A percentile compares a stretch with the other conserved stretches of the same genome.
Evolutionary conservation across 2,329 filamentous ascomycete species (phyloP).

Genomic region (Hymenoscyphus linearis): DNA sequence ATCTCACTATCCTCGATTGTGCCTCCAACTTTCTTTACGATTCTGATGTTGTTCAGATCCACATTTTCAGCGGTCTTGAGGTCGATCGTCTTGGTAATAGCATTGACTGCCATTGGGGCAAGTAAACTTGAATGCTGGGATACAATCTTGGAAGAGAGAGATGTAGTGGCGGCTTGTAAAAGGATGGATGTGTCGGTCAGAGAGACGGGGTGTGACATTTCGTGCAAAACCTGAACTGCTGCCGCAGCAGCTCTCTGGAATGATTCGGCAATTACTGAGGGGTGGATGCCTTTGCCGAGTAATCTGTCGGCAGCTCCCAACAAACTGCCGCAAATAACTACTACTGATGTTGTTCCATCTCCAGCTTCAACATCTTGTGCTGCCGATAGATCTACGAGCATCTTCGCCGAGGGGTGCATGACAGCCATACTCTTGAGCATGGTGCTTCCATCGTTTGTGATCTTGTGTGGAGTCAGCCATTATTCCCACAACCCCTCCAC

Average conservation of each 20-base stretch:
- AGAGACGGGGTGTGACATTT: constrained; percentile 92
- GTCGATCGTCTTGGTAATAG: constrained; percentile 93
- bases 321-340: constrained; percentile 94
- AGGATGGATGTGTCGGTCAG: constrained; percentile 84
- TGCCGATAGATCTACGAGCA: constrained; percentile 95
- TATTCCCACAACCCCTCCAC: constrained; percentile 81
- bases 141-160: constrained; percentile 96
- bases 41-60: constrained; percentile 91
- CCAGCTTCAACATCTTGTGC: constrained; percentile 98
- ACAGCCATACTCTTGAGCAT: constrained; percentile 99
- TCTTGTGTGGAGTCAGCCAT: constrained; percentile 67
- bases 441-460: constrained; percentile 98
- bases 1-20: constrained; percentile 99
- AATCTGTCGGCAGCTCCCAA: constrained; percentile 89
- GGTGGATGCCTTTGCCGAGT: constrained; percentile 90
- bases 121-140: constrained; percentile 93
- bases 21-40: constrained; percentile 95
- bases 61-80: constrained; percentile 94
- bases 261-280: constrained; percentile 93
- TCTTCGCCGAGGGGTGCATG: constrained; percentile 98
- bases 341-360: constrained; percentile 96
- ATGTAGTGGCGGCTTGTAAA: constrained; percentile 93
- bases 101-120: constrained; percentile 96
- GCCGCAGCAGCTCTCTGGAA: constrained; percentile 92
- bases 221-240: constrained; percentile 83